Evolutionary conservation across 192 early-diverging fungal genomes (phyloP), one percentile per base, ranked within the genome.

Genomic region (Entophlyctis helioformis): DNA sequence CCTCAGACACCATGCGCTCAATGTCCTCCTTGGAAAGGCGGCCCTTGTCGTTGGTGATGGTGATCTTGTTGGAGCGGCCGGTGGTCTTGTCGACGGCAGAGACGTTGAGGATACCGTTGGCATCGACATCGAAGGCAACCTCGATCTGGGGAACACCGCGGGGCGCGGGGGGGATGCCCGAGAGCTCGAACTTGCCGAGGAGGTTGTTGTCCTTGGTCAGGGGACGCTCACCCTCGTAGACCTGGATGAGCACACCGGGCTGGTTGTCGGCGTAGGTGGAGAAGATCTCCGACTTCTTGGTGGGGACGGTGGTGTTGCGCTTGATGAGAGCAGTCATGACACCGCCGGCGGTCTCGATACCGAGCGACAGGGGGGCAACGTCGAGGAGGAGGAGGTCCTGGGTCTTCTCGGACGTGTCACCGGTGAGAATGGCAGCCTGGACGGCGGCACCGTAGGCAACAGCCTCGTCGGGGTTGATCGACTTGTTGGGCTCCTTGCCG

Each of bases 201-300:
- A 91, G 66, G 81, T 95, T 91, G 86, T 97, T 95, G 73, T 97
- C 91, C 81, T 88, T 87, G 57, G 91, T 95, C 61, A 84, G 82
- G 28, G 88, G 67, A 75, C 94, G 91, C 72, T 97, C 91, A 62
- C 94, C 94, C 75, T 95, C 95, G 62, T 80, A 98, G 54, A 96
- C 87, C 76, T 93, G 89, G 62, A 98, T 96, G 53, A 86, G 72
- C 56, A 98, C 95, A 64, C 86, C 88, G 53, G 91, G 89, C 74
- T 98, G 95, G 80, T 96, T 98, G 75, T 96, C 91, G 61, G 81
- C 72, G 74, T 87, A 92, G 57, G 95, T 98, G 57, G 95, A 96
- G 82, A 96, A 98, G 58, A 80, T 80, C 72, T 98, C 87, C 34
- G 89, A 89, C 84, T 96, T 94, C 76, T 98, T 96, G 74, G 86